Percentiles rank a stretch among this genome's conserved stretches.
Evolutionary conservation across 495 filamentous ascomycete genomes (phyloP).

Genomic region (Podospora sp.): DNA sequence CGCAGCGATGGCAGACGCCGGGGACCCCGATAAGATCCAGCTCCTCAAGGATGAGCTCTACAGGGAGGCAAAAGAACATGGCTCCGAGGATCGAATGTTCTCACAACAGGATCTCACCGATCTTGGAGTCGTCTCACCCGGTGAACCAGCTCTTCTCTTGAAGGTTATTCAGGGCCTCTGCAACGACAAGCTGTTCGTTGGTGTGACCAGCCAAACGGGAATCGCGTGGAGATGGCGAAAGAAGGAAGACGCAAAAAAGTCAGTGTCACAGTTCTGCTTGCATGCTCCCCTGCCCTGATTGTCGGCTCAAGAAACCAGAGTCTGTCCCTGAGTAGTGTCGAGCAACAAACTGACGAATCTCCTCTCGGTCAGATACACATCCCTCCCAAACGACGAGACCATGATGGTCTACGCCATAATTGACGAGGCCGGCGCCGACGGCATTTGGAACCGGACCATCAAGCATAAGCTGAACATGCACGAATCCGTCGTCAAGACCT

Average conservation of each 20-base stretch:
- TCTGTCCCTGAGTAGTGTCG: too few relatives aligned
- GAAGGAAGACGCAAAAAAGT: constrained; percentile 73
- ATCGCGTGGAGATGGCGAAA: constrained; percentile 69
- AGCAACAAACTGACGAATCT: neutral
- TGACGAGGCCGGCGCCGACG: constrained; percentile 75
- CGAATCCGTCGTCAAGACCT: constrained; percentile 71
- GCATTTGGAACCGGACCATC: constrained; percentile 85
- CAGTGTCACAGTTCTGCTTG: constrained; percentile 26
- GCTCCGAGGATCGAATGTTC: constrained; percentile 57
- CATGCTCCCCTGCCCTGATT: too few relatives aligned
- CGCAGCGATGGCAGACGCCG: constrained; percentile 26
- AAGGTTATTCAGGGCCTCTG: constrained; percentile 63
- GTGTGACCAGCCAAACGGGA: constrained; percentile 55
- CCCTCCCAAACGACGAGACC: constrained; percentile 66
- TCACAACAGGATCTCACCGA: constrained; percentile 66
- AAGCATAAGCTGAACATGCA: constrained; percentile 75
- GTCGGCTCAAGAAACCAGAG: too few relatives aligned
- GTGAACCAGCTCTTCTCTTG: constrained; percentile 60
- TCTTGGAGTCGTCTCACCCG: constrained; percentile 62
- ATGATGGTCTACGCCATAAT: constrained; percentile 81
- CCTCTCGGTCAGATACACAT: constrained; percentile 57
- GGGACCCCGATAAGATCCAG: constrained; percentile 30
- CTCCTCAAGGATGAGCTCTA: constrained; percentile 41
- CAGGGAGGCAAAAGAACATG: constrained; percentile 36
- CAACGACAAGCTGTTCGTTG: constrained; percentile 68